Evolutionary conservation across 192 early-diverging fungal genomes (phyloP), one percentile per base, ranked within the genome.

Genomic region (Backusella circina): DNA sequence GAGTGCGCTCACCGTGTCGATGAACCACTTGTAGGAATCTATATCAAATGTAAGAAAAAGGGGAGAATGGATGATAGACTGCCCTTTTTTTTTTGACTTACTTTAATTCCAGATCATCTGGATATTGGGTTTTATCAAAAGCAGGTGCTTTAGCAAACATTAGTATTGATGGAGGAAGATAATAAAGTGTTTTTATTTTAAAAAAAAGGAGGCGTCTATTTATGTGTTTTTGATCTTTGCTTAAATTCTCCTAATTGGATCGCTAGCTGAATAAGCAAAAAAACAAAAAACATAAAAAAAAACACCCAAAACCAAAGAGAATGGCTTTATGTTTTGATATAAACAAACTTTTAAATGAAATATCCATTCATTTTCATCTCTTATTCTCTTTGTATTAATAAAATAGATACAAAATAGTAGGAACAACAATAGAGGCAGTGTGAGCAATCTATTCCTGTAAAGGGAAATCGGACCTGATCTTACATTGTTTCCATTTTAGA

Each of bases 1-100:
- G 83, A 16, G 83, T 84, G 65, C 83, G 78, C 72, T 84, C 83
- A 77, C 83, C 83, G 70, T 84, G 83, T 31, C 83, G 75, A 71
- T 84, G 83, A 15, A 84, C 75, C 12, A 84, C 67, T 54, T 84
- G 83, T 31, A 83, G 44, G 4, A 78, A 61, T 36, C 79, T 83
- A 47, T n/a, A 47, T 44, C 36, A 38, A 2, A 15, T 3, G 5
- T n/a, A 7, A 21, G 5, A 67, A 9, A 47, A n/a, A 44, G 5
- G 30, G 8, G 8, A 37, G 10, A 37, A 9, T 37, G 36, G 18
- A 12, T 18, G 3, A 50, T 71, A 18, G 39, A 2, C 33, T 35
- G 33, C 33, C n/a, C n/a, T n/a, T n/a, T n/a, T n/a, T n/a, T n/a
- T n/a, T n/a, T 35, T 35, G 26, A 73, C 39, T 64, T 71, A 74